These are phyloP conservation scores for Ceratocystis colombiana DNA, from an alignment of 2,329 filamentous ascomycete genomes.

Conservation along the genomic window DNA sequence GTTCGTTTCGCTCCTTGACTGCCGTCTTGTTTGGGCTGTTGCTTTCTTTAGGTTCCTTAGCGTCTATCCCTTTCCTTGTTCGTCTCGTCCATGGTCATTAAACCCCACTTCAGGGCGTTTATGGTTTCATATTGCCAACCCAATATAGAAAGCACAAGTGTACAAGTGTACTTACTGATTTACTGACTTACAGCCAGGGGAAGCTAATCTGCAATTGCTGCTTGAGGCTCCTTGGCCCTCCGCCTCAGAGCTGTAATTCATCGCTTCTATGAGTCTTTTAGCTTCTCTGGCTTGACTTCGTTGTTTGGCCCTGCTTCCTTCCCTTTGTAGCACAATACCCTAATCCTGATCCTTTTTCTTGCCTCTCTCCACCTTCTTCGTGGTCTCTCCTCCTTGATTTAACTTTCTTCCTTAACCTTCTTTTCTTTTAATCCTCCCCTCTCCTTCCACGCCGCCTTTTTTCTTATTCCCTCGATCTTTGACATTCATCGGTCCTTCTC, in stretches of 20 bases:
- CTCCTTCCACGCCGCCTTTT: slow-evolving; percentile 4
- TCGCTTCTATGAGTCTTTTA: background rate
- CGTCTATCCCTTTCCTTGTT: background rate
- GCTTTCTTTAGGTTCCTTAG: slow-evolving; percentile 3
- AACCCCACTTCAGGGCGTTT: slow-evolving; percentile 6
- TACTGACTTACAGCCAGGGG: background rate
- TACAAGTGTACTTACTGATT: background rate
- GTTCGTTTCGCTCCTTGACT: background rate
- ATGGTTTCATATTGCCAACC: background rate
- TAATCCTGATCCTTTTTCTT: background rate
- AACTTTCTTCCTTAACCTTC: slow-evolving; percentile 7
- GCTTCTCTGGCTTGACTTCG: background rate
- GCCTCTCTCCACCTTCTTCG: slow-evolving; percentile 9
- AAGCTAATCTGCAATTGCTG: background rate
- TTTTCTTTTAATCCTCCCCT: background rate
- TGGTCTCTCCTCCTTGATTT: slow-evolving; percentile 16
- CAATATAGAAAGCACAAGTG: background rate
- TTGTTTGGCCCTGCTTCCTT: background rate
- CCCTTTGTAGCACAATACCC: slow-evolving; percentile 5
- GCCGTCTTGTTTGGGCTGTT: background rate
- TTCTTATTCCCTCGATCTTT: background rate
- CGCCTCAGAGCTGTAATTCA: background rate
- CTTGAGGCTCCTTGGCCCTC: background rate
- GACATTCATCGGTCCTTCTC: background rate
- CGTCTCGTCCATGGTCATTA: background rate